Evolutionary conservation across 768 basidiomycete genomes (phyloP).

Genomic region (Xanthoconium purpureum): DNA sequence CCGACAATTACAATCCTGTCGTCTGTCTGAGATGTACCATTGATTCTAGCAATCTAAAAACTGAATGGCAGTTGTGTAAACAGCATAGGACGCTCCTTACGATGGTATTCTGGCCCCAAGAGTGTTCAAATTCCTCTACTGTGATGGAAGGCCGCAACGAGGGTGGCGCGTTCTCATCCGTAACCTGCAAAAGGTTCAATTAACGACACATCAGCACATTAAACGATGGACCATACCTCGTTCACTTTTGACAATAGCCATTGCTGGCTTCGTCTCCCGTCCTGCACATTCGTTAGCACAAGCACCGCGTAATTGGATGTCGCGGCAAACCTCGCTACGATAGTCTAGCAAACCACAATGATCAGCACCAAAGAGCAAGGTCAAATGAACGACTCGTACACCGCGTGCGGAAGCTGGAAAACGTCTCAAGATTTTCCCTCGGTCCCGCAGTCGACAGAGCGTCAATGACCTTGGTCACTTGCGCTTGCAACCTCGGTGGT

Average conservation of each 20-base stretch:
- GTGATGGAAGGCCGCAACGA: slow-evolving; percentile 56
- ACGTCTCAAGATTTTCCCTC: slow-evolving; percentile 57
- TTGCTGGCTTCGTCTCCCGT: slow-evolving; percentile 69
- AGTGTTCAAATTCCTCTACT: slow-evolving; percentile 69
- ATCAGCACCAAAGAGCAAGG: slow-evolving; percentile 2
- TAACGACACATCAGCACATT: slow-evolving; percentile 1
- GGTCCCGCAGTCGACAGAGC: slow-evolving; percentile 66
- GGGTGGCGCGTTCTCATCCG: slow-evolving; percentile 55
- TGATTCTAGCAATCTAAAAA: slow-evolving; percentile 67
- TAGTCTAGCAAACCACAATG: slow-evolving; percentile 48
- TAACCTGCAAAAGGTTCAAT: slow-evolving; percentile 46
- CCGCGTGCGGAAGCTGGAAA: slow-evolving; percentile 71
- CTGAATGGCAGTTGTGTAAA: neutral
- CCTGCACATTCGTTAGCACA: slow-evolving; percentile 40
- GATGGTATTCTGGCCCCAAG: slow-evolving; percentile 84
- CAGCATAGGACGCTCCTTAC: slow-evolving; percentile 36
- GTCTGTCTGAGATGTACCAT: slow-evolving; percentile 62
- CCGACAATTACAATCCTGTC: slow-evolving; percentile 65
- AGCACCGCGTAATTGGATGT: slow-evolving; percentile 1
- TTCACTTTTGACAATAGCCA: slow-evolving; percentile 71
- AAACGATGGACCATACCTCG: slow-evolving; percentile 42
- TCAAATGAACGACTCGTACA: slow-evolving; percentile 42
- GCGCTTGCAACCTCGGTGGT: slow-evolving; percentile 56
- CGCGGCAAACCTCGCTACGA: slow-evolving; percentile 61
- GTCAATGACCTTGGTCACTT: slow-evolving; percentile 59